phyloP scores from a whole-genome alignment of 1,284 basidiomycete genomes.

The Taiwanofungus camphoratus region DNA sequence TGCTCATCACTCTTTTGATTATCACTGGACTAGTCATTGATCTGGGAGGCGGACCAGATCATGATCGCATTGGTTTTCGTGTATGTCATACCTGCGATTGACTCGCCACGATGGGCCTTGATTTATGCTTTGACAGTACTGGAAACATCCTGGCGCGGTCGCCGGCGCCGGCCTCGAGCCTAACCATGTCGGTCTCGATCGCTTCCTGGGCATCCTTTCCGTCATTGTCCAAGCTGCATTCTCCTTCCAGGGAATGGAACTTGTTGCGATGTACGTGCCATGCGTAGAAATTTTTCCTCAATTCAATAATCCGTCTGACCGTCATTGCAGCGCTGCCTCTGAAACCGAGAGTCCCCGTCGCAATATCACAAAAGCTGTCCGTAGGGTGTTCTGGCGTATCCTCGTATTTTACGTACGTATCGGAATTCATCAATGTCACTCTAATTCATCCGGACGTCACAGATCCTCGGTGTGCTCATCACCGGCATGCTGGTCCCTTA shows the following conservation, averaged over 20 bases:
- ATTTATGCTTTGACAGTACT: slow-evolving; percentile 44
- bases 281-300: neutral
- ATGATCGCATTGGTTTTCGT: slow-evolving; percentile 57
- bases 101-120: neutral
- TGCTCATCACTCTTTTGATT: slow-evolving; percentile 55
- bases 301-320: neutral
- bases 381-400: slow-evolving; percentile 77
- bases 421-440: neutral
- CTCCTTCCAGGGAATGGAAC: slow-evolving; percentile 81
- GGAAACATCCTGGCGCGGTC: slow-evolving; percentile 66
- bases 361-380: slow-evolving; percentile 77
- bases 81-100: slow-evolving; percentile 26
- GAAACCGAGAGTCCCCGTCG: slow-evolving; percentile 72
- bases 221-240: slow-evolving; percentile 78
- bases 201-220: slow-evolving; percentile 64
- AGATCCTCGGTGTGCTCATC: slow-evolving; percentile 67
- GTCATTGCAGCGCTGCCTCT: slow-evolving; percentile 51
- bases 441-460: neutral
- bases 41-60: slow-evolving; percentile 61
- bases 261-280: slow-evolving; percentile 64
- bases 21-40: slow-evolving; percentile 64
- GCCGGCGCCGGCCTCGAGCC: slow-evolving; percentile 40
- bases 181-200: slow-evolving; percentile 39
- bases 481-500: slow-evolving; percentile 80
- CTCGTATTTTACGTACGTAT: slow-evolving; percentile 59